These are phyloP conservation scores for Telopea speciosissima DNA, from an alignment of 177 flowering plant genomes.

Conservation along the genomic window DNA sequence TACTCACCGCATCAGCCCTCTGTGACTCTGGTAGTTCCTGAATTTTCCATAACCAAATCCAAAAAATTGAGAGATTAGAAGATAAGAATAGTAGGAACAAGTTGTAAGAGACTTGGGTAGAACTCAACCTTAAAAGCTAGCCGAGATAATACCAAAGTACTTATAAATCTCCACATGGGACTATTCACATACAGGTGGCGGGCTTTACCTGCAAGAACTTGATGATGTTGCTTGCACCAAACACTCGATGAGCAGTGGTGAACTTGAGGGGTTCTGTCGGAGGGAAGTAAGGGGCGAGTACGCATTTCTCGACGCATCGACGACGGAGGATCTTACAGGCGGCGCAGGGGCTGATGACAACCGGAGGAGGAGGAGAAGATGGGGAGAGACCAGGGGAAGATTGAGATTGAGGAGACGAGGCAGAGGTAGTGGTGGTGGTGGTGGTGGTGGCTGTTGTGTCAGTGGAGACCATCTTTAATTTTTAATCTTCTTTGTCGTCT, in stretches of 20 bases:
- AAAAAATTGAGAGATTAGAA: background rate
- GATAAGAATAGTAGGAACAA: too few species aligned
- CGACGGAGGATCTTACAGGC: constrained; percentile 52
- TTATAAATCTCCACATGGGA: too few species aligned
- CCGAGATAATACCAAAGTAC: too few species aligned
- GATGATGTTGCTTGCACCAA: constrained; percentile 57
- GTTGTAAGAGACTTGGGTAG: too few species aligned
- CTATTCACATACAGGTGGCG: too few species aligned
- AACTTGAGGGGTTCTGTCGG: constrained; percentile 50
- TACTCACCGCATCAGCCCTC: constrained; percentile 83
- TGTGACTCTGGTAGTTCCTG: constrained; percentile 82
- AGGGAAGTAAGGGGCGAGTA: constrained; percentile 53
- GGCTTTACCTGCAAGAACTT: constrained; percentile 45
- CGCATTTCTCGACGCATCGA: constrained; percentile 45
- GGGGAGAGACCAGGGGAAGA: background rate
- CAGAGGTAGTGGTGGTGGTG: constrained; percentile 3
- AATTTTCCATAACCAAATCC: background rate
- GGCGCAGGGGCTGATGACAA: constrained; percentile 46
- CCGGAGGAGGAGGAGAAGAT: constrained; percentile 7
- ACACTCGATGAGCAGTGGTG: constrained; percentile 53
- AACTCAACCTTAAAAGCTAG: too few species aligned
- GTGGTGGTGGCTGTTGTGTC: constrained; percentile 15
- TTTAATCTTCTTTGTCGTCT: background rate
- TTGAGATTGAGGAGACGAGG: constrained; percentile 12
- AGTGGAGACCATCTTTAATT: constrained; percentile 14